Conservation (phyloP, 805 yeast genomes). For the Candida adriatica region DNA sequence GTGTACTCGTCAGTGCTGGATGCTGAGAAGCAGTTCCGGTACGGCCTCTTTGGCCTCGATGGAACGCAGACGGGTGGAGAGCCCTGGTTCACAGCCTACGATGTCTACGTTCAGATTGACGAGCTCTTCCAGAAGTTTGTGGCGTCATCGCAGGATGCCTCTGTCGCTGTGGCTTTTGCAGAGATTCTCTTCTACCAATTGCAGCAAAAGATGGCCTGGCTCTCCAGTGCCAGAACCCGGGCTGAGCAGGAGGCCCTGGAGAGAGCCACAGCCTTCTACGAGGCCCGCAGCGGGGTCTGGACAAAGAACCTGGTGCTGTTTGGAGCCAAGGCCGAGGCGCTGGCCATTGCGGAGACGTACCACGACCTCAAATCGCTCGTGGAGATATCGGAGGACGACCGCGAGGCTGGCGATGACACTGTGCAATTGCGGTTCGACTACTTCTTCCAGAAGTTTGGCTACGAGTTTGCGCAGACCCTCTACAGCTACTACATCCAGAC, state of each 20-base stretch:
- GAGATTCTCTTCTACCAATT: constrained; percentile 36
- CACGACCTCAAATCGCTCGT: constrained; percentile 61
- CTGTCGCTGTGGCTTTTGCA: constrained; percentile 25
- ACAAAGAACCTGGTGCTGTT: constrained; percentile 46
- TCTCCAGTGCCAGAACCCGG: constrained; percentile 18
- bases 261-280: constrained; percentile 18
- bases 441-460: constrained; percentile 58
- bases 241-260: constrained; percentile 15
- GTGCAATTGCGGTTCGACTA: constrained; percentile 30
- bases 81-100: constrained; percentile 45
- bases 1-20: constrained; percentile 28
- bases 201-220: constrained; percentile 30
- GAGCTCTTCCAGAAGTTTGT: constrained; percentile 31
- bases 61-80: constrained; percentile 25
- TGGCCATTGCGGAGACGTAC: constrained; percentile 58
- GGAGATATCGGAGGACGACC: constrained; percentile 38
- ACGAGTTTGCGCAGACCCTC: constrained; percentile 58
- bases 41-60: constrained; percentile 27
- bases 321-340: constrained; percentile 45
- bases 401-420: constrained; percentile 22
- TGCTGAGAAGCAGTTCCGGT: constrained; percentile 33
- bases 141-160: constrained; percentile 2
- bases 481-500: constrained; percentile 51
- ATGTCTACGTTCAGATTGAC: constrained; percentile 33
- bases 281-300: constrained; percentile 44